Evolutionary conservation across 345 rosid genomes (phyloP).

Genomic region (Hibiscus mutabilis): DNA sequence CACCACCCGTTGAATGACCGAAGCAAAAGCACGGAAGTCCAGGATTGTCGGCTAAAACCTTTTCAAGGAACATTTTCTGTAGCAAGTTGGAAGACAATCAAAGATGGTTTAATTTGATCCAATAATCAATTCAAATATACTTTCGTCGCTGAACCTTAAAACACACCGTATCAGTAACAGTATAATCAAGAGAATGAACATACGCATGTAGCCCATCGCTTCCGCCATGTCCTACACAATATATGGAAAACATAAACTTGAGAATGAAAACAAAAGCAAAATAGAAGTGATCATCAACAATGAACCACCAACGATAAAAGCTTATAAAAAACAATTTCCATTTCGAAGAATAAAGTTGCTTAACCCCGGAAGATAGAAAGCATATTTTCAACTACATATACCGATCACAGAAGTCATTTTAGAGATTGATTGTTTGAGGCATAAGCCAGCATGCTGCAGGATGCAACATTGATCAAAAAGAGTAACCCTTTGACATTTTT

Average conservation of each 20-base stretch:
- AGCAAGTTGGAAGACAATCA: neutral
- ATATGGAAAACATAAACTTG: neutral
- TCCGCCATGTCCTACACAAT: neutral
- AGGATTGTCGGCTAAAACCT: slow-evolving; percentile 57
- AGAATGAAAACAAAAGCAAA: neutral
- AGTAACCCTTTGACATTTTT: no score
- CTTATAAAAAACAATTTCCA: neutral
- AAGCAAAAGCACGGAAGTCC: slow-evolving; percentile 80
- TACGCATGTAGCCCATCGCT: neutral
- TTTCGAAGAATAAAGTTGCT: neutral
- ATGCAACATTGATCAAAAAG: no score
- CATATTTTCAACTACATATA: neutral
- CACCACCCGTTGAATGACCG: slow-evolving; percentile 93
- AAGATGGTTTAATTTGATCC: neutral
- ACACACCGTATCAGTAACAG: neutral
- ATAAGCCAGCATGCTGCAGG: no score
- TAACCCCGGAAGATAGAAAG: neutral
- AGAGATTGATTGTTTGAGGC: no score
- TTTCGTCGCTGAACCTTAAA: neutral
- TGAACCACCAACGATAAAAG: neutral
- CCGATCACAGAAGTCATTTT: no score
- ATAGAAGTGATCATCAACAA: neutral
- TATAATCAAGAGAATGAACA: neutral
- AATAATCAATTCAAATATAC: neutral
- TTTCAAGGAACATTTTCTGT: slow-evolving; percentile 51